Percentiles rank a stretch among this genome's conserved stretches.
phyloP scores from a whole-genome alignment of 768 basidiomycete genomes.

The Chiua virens region DNA sequence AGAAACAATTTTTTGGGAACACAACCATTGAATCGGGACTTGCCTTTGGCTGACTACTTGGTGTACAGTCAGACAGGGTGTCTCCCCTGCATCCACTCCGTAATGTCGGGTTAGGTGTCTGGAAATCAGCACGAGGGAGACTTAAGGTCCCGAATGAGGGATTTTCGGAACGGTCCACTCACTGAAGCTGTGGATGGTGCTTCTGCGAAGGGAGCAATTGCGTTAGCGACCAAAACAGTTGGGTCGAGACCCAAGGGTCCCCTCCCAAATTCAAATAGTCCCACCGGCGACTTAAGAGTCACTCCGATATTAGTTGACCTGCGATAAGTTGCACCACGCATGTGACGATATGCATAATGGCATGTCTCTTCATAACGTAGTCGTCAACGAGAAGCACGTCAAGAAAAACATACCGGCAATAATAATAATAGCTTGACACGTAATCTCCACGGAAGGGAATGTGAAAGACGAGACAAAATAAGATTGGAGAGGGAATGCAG shows the following conservation, averaged over 20 bases:
- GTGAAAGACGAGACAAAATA: not conserved
- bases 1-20: conserved; percentile 3
- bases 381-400: conserved; percentile 8
- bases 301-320: not conserved
- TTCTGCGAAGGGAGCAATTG: too few species aligned
- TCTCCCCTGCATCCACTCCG: conserved; percentile 10
- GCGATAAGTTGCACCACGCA: not conserved
- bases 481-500: conserved; percentile 11
- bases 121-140: not conserved
- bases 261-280: conserved; percentile 17
- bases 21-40: conserved; percentile 1
- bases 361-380: conserved; percentile 2
- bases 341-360: not conserved
- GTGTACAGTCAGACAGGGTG: conserved; percentile 14
- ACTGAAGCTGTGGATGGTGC: too few species aligned
- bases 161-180: too few species aligned
- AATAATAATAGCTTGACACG: conserved; percentile 3
- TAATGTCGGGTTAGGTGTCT: not conserved
- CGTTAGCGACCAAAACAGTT: too few species aligned
- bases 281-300: not conserved
- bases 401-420: conserved; percentile 9
- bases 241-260: not conserved
- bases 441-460: conserved; percentile 3
- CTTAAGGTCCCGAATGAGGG: not conserved
- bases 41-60: conserved; percentile 1